phyloP scores from a whole-genome alignment of 2,329 filamentous ascomycete species.

The Alternaria burnsii region DNA sequence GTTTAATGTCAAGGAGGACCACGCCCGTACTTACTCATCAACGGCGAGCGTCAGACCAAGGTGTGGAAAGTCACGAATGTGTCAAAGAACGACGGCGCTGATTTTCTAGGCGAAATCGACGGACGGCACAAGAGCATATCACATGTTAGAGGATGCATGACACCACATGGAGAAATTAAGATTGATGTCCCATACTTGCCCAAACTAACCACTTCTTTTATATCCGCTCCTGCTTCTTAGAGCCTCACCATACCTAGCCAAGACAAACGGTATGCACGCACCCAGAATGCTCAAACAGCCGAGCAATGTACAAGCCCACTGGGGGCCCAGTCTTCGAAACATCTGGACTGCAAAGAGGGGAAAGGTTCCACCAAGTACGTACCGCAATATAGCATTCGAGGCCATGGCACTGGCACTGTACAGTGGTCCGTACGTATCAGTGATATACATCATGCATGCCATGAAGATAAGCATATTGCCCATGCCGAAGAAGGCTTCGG shows the following conservation, averaged over 20 bases:
- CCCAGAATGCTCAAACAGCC: slow-evolving; percentile 18
- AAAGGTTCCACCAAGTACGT: slow-evolving; percentile 64
- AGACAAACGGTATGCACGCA: slow-evolving; percentile 18
- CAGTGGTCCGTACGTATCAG: slow-evolving; percentile 57
- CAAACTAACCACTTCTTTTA: slow-evolving; percentile 1
- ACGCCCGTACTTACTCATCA: too few relatives aligned
- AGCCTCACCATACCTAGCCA: slow-evolving; percentile 23
- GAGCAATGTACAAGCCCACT: slow-evolving; percentile 22
- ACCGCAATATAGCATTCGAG: slow-evolving; percentile 67
- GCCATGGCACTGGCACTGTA: slow-evolving; percentile 67
- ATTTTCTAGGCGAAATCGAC: too few relatives aligned
- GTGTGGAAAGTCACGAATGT: too few relatives aligned
- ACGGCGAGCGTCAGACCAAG: too few relatives aligned
- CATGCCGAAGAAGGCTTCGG: slow-evolving; percentile 24
- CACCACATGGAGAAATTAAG: neutral
- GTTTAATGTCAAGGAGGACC: too few relatives aligned
- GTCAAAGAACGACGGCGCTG: too few relatives aligned
- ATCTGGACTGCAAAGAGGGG: slow-evolving; percentile 67
- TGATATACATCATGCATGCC: slow-evolving; percentile 20
- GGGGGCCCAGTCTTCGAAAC: slow-evolving; percentile 15
- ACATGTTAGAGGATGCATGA: too few relatives aligned
- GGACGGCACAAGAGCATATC: too few relatives aligned
- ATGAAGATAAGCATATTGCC: slow-evolving; percentile 19
- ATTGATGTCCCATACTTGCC: neutral
- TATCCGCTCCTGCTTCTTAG: slow-evolving; percentile 26